A percentile compares a stretch with the other conserved stretches of the same genome.
Evolutionary conservation across 352 stramenopile genomes (phyloP).

Genomic region (Phytopythium sindhum): DNA sequence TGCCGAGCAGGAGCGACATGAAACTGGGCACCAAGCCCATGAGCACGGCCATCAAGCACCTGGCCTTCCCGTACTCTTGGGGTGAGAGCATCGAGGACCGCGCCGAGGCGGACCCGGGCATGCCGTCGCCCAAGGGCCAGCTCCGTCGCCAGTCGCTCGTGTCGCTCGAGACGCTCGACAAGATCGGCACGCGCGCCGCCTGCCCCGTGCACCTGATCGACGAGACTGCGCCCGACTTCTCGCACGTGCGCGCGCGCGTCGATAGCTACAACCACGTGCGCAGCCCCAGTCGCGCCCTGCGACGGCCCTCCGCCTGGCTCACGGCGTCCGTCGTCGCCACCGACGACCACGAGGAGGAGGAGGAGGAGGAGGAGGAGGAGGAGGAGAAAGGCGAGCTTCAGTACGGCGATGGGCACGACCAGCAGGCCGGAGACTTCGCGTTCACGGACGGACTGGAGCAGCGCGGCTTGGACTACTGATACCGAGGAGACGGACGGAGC

Average conservation of each 20-base stretch:
- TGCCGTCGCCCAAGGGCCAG: constrained; percentile 52
- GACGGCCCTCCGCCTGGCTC: constrained; percentile 54
- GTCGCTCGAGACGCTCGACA: constrained; percentile 66
- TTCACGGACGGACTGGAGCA: not conserved
- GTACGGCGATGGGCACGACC: not conserved
- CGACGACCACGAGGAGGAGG: not conserved
- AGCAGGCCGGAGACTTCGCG: not conserved
- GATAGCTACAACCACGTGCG: constrained; percentile 59
- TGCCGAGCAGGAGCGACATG: constrained; percentile 53
- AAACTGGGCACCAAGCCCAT: constrained; percentile 61
- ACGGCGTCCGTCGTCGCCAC: constrained; percentile 18
- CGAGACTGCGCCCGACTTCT: constrained; percentile 54
- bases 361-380: not conserved
- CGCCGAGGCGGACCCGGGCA: constrained; percentile 39
- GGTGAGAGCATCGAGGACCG: constrained; percentile 17
- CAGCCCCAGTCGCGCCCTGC: constrained; percentile 43
- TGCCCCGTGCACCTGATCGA: constrained; percentile 68
- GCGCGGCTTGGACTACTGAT: not conserved
- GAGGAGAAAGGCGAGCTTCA: not conserved
- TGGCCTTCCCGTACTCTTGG: constrained; percentile 39
- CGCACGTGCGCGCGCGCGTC: constrained; percentile 41
- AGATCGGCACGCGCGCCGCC: constrained; percentile 67
- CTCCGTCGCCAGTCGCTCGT: constrained; percentile 50
- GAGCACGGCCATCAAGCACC: constrained; percentile 37
- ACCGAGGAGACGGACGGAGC: not conserved